Percentiles rank a stretch among this genome's conserved stretches.
Evolutionary conservation across 2,329 filamentous ascomycete genomes (phyloP).

Genomic region (Pseudocercospora vitis): DNA sequence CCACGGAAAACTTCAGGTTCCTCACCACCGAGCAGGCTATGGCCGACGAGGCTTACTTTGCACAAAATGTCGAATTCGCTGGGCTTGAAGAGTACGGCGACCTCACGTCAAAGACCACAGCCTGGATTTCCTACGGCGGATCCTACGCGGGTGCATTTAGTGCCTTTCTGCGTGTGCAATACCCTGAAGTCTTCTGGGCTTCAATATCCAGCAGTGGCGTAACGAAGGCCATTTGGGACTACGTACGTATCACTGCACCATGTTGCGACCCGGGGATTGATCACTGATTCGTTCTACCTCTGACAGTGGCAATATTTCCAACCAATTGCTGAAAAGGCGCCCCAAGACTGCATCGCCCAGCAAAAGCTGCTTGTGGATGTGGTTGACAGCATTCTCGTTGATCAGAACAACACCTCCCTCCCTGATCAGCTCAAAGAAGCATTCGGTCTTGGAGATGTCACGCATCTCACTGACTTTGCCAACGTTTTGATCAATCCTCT

Average conservation of each 20-base stretch:
- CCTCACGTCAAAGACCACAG: constrained; percentile 63
- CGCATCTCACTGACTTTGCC: constrained; percentile 56
- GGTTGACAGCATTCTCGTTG: constrained; percentile 59
- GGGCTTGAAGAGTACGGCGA: constrained; percentile 65
- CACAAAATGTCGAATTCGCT: constrained; percentile 67
- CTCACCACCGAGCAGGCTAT: constrained; percentile 79
- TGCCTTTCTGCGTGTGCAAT: constrained; percentile 71
- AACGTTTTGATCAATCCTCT: constrained; percentile 36
- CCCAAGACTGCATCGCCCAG: constrained; percentile 62
- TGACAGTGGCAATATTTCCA: constrained; percentile 47
- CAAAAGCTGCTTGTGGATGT: constrained; percentile 63
- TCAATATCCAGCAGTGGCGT: constrained; percentile 80
- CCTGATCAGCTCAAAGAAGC: constrained; percentile 51
- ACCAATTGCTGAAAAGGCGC: constrained; percentile 57
- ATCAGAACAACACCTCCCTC: constrained; percentile 45
- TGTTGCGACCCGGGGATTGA: too few relatives aligned
- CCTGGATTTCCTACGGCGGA: constrained; percentile 79
- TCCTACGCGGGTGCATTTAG: constrained; percentile 81
- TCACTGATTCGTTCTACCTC: neutral
- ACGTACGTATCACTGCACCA: too few relatives aligned
- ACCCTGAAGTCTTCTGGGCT: constrained; percentile 76
- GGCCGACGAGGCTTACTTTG: constrained; percentile 80
- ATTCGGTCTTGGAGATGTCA: constrained; percentile 54
- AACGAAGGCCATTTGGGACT: constrained; percentile 70
- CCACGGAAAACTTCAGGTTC: constrained; percentile 72